Base-by-base conservation (phyloP, 108 stramenopile genomes). In the Nitzschia inconspicua region DNA sequence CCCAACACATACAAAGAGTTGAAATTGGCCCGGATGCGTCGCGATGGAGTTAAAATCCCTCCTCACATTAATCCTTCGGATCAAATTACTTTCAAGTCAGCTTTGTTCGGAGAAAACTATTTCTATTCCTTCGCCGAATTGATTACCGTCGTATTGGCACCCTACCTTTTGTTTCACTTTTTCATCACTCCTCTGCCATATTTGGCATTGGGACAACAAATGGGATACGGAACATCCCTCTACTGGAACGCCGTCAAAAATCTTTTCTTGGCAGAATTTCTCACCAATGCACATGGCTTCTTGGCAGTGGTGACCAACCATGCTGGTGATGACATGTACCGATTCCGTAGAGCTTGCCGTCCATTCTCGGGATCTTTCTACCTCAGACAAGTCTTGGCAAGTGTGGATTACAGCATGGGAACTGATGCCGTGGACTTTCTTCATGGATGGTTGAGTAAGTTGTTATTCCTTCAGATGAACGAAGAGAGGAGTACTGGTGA, bases 1-100 rank as follows among this genome's bases (percentile, higher is more conserved):
- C 78, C 86, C n/a, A 87, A 87, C 51, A 87, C 86, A 8, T 87
- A 66, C 75, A 83, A 81, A 63, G 83, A 83, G 49, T 47, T 87
- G 22, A 65, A 82, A 57, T 27, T 83, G 9, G 70, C 74, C 22
- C 59, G 73, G 42, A 44, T 58, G 65, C 35, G 70, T 13, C 59
- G 57, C 42, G 59, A 66, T 8, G 80, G 77, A 8, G 48, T 49
- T 10, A 40, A 44, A 22, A 57, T 80, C 22, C 83, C 83, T 2
- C 24, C 11, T 0, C 42, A 44, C 10, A 40, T 75, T 23, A 42
- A 72, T 8, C 71, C 76, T 3, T 58, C 65, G 13, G 72, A 70
- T 28, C 54, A 70, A 7, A 44, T 81, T 8, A 85, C 83, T 9
- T 9, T 85, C 32, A 44, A 60, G n/a, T 34, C 47, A 18, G 13